These are phyloP conservation scores for Orbilia oligospora DNA, from an alignment of 2,329 filamentous ascomycete species.

Conservation along the genomic window DNA sequence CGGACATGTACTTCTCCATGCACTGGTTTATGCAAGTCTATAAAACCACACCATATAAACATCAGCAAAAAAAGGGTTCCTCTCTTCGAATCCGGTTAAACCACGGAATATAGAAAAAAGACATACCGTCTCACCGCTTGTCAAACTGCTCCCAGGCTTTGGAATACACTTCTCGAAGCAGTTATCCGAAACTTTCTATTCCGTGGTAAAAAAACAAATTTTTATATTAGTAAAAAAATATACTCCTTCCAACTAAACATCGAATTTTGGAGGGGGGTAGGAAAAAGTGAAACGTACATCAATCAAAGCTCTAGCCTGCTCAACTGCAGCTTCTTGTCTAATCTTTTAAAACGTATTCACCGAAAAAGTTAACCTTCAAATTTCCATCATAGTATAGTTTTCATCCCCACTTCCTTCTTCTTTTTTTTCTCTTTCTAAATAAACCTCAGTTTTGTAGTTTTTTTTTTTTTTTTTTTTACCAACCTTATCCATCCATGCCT, in stretches of 20 bases:
- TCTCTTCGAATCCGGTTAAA: too few relatives aligned
- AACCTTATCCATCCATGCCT: conserved; percentile 57
- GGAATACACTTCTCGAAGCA: conserved; percentile 85
- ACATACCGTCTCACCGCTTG: conserved; percentile 73
- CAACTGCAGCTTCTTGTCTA: conserved; percentile 52
- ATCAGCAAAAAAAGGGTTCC: neutral
- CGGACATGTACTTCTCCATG: conserved; percentile 87
- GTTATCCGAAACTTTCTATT: conserved; percentile 82
- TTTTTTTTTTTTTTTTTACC: neutral
- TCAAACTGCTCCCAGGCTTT: conserved; percentile 77
- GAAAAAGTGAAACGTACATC: conserved; percentile 31
- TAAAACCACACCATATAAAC: neutral
- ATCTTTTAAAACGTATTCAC: conserved; percentile 35
- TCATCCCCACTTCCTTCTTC: too few relatives aligned
- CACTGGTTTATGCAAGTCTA: conserved; percentile 79
- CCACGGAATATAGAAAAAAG: neutral
- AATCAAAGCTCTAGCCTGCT: conserved; percentile 55
- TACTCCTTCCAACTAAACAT: neutral
- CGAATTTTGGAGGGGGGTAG: neutral
- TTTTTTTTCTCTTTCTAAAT: too few relatives aligned
- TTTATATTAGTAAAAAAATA: neutral
- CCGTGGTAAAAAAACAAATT: neutral
- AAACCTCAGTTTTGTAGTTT: too few relatives aligned
- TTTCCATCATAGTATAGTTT: neutral
- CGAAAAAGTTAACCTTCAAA: neutral